These are phyloP conservation scores for Kingdonia uniflora DNA, from an alignment of 164 flowering plant species.

Conservation along the genomic window DNA sequence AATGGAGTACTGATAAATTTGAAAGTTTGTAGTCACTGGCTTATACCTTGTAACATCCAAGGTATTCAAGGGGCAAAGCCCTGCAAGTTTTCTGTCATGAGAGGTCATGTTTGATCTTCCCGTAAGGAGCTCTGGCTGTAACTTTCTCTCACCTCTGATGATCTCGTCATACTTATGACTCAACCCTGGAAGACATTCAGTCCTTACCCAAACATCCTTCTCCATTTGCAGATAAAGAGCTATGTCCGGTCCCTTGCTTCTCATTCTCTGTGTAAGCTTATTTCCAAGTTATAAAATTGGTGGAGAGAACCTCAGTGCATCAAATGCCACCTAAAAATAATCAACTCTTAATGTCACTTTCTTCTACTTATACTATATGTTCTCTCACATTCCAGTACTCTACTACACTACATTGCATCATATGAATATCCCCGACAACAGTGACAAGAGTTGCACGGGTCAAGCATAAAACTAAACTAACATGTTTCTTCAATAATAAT, in stretches of 20 bases:
- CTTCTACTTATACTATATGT: no score
- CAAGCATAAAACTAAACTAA: no score
- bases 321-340: conserved; percentile 70
- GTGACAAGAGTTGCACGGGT: no score
- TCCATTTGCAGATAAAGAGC: conserved; percentile 97
- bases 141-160: conserved; percentile 57
- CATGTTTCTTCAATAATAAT: no score
- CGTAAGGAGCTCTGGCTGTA: conserved; percentile 76
- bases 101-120: conserved; percentile 82
- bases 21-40: background rate
- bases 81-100: conserved; percentile 86
- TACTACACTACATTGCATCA: no score
- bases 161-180: conserved; percentile 66
- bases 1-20: background rate
- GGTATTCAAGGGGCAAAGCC: conserved; percentile 92
- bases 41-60: conserved; percentile 70
- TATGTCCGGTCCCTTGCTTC: conserved; percentile 74
- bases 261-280: conserved; percentile 79
- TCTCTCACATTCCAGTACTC: no score
- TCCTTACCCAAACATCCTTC: conserved; percentile 98
- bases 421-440: no score
- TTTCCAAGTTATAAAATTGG: conserved; percentile 69
- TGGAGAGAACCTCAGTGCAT: conserved; percentile 76
- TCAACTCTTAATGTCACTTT: background rate
- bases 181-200: conserved; percentile 92